A percentile compares a stretch with the other conserved stretches of the same genome.
These are phyloP conservation scores for Paxillus rubicundulus DNA, from an alignment of 768 basidiomycete genomes.

Conservation along the genomic window DNA sequence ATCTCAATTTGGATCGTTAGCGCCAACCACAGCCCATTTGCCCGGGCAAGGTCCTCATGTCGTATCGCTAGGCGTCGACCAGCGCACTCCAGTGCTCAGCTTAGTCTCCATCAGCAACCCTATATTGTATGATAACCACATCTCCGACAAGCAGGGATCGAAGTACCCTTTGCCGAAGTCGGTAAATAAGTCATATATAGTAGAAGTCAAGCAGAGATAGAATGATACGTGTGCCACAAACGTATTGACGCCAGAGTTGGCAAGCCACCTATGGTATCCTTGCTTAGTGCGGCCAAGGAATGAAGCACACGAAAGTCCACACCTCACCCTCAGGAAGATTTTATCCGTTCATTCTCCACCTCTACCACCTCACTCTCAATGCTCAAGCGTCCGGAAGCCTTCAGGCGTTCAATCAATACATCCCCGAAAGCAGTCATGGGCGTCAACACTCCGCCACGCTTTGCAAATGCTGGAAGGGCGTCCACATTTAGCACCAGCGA, in stretches of 20 bases:
- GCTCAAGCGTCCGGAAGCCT: slow-evolving; percentile 52
- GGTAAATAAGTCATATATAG: background rate
- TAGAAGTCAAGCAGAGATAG: background rate
- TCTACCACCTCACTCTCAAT: slow-evolving; percentile 50
- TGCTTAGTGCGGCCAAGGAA: background rate
- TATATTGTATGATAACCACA: too few relatives aligned
- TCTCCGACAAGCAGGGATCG: background rate
- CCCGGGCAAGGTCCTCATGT: background rate
- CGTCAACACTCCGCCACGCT: slow-evolving; percentile 77
- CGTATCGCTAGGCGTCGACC: background rate
- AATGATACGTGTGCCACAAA: background rate
- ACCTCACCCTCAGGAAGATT: slow-evolving; percentile 2
- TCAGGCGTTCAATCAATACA: slow-evolving; percentile 65
- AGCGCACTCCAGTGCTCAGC: background rate
- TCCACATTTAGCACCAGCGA: slow-evolving; percentile 56
- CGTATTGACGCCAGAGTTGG: background rate
- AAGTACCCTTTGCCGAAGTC: background rate
- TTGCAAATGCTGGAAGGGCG: slow-evolving; percentile 55
- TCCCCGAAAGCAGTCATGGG: slow-evolving; percentile 82
- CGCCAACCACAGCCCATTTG: background rate
- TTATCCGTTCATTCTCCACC: slow-evolving; percentile 1
- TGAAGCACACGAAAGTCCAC: background rate
- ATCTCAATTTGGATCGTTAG: background rate
- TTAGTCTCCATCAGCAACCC: too few relatives aligned
- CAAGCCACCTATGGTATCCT: background rate